phyloP scores from a whole-genome alignment of 2,329 filamentous ascomycete species.

The Cladorrhinum sp. region DNA sequence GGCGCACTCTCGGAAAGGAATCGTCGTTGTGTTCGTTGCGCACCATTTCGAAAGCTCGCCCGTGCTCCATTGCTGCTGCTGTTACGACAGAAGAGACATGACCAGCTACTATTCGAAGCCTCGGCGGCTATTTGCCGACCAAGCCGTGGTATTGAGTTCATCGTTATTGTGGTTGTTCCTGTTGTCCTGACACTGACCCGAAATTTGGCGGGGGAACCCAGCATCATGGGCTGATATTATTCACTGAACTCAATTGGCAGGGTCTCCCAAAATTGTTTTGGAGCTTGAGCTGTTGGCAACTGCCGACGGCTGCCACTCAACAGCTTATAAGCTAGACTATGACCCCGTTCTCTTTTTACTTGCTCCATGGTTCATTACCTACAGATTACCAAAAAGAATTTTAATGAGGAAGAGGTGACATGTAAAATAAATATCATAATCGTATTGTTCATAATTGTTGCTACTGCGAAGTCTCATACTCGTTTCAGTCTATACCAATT shows the following conservation, averaged over 20 bases:
- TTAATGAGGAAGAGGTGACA: background rate
- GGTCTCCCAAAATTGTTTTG: background rate
- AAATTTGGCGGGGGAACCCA: background rate
- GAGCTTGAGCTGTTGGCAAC: background rate
- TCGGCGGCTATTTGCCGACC: slow-evolving; percentile 18
- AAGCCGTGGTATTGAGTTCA: slow-evolving; percentile 26
- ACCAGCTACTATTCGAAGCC: slow-evolving; percentile 13
- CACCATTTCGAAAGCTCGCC: slow-evolving; percentile 1
- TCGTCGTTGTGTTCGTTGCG: slow-evolving; percentile 6
- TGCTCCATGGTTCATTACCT: background rate
- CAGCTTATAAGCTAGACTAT: too few species aligned
- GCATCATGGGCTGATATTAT: slow-evolving; percentile 5
- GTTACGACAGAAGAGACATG: slow-evolving; percentile 21
- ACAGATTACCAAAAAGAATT: background rate
- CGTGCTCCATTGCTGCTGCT: slow-evolving; percentile 9
- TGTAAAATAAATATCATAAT: too few species aligned
- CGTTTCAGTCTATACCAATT: background rate
- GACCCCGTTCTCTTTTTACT: background rate
- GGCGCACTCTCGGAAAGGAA: slow-evolving; percentile 21
- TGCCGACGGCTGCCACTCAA: background rate
- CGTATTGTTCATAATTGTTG: background rate
- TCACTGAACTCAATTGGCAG: background rate
- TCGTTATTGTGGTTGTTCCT: slow-evolving; percentile 8
- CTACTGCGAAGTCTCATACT: background rate
- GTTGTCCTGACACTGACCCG: background rate